Conservation (phyloP, 2,329 filamentous ascomycete genomes). For the Fusarium agapanthi region DNA sequence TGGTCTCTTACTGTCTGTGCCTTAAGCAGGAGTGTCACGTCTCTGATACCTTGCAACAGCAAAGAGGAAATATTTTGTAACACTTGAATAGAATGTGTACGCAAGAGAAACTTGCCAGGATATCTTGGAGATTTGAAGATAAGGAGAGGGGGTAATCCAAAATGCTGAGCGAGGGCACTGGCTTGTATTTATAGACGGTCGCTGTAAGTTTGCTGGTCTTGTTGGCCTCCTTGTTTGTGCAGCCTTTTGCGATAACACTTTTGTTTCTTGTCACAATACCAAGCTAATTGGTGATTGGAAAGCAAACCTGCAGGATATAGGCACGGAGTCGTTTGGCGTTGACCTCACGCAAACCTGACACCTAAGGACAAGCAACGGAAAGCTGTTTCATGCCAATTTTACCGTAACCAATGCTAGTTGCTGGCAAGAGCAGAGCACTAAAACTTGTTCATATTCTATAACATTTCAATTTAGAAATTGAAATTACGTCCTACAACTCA, state of each 20-base stretch:
- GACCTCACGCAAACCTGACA: background rate
- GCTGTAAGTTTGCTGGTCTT: background rate
- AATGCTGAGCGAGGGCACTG: background rate
- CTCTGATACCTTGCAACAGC: rapidly evolving
- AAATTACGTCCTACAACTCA: too few relatives aligned
- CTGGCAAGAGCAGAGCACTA: background rate
- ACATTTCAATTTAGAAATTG: too few relatives aligned
- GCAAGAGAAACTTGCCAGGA: background rate
- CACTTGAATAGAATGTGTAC: background rate
- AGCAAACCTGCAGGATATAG: rapidly evolving
- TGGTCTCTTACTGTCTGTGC: background rate
- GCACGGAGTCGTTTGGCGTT: background rate
- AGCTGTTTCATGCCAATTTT: too few relatives aligned
- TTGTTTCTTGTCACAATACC: background rate
- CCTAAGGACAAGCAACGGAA: too few relatives aligned
- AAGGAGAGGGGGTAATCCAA: background rate
- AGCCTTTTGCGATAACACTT: background rate
- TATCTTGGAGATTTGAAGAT: rapidly evolving
- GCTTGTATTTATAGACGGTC: background rate
- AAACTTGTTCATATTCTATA: rapidly evolving
- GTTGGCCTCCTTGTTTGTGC: too few relatives aligned
- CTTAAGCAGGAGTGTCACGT: background rate
- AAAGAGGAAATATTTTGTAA: background rate
- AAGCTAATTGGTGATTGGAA: rapidly evolving
- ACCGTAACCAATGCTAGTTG: background rate